Percentiles rank a stretch among this genome's conserved stretches.
phyloP scores from a whole-genome alignment of 306 rosid species.

The Alnus rubra region DNA sequence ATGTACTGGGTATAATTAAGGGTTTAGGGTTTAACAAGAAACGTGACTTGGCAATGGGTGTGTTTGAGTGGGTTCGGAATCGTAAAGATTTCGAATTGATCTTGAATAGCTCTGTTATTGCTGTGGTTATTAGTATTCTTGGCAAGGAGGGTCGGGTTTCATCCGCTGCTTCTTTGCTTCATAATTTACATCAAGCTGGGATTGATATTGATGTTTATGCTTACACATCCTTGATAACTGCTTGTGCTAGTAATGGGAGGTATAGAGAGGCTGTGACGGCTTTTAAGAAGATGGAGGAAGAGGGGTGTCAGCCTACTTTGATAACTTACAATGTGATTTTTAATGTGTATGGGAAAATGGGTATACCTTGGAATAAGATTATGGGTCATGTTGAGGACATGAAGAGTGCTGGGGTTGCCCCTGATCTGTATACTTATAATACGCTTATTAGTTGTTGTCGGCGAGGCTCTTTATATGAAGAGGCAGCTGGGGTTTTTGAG shows the following conservation, averaged over 20 bases:
- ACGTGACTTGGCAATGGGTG: conserved; percentile 52
- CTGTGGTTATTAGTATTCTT: conserved; percentile 65
- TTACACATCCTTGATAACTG: conserved; percentile 73
- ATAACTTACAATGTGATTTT: conserved; percentile 75
- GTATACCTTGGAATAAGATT: conserved; percentile 81
- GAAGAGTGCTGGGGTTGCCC: conserved; percentile 60
- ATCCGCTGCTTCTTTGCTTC: conserved; percentile 53
- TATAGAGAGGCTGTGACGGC: conserved; percentile 68
- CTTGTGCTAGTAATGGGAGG: conserved; percentile 68
- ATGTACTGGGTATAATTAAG: conserved; percentile 63
- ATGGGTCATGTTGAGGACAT: conserved; percentile 49
- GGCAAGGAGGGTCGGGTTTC: conserved; percentile 73
- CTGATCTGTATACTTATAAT: conserved; percentile 83
- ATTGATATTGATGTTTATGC: conserved; percentile 71
- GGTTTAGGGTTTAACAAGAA: conserved; percentile 62
- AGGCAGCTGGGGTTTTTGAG: conserved; percentile 62
- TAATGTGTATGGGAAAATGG: conserved; percentile 90
- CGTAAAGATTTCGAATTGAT: conserved; percentile 32
- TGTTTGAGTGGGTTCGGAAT: conserved; percentile 58
- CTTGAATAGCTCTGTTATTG: conserved; percentile 51
- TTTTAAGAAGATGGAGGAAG: conserved; percentile 70
- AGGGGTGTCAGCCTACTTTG: conserved; percentile 70
- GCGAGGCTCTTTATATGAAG: conserved; percentile 67
- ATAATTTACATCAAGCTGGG: conserved; percentile 50
- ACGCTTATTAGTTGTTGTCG: conserved; percentile 78